phyloP scores from a whole-genome alignment of 2,329 filamentous ascomycete genomes.

The Xylariaceae sp. region DNA sequence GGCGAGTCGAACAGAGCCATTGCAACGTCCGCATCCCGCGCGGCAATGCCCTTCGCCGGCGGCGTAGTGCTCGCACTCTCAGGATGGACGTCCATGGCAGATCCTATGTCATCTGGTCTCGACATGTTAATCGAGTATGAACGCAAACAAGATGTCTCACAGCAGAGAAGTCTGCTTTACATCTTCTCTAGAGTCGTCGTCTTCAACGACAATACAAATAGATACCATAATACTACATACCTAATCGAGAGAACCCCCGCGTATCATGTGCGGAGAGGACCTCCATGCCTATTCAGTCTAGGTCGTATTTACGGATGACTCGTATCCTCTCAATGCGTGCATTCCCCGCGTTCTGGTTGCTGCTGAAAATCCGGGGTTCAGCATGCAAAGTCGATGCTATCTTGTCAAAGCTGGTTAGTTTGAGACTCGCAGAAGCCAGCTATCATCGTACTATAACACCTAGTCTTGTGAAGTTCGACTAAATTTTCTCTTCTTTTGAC shows the following conservation, averaged over 20 bases:
- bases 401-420: too few species aligned
- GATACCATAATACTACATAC: background rate
- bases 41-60: constrained; percentile 3
- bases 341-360: background rate
- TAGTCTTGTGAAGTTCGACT: too few species aligned
- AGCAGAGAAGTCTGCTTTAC: background rate
- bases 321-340: background rate
- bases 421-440: too few species aligned
- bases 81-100: constrained; percentile 7
- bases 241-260: background rate
- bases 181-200: background rate
- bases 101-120: constrained; percentile 13
- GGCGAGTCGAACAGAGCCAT: constrained; percentile 25
- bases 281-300: background rate
- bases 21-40: constrained; percentile 22
- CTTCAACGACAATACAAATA: background rate
- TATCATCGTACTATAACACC: too few species aligned
- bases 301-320: background rate
- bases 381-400: too few species aligned
- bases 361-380: background rate
- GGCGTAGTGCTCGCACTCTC: constrained; percentile 5
- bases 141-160: background rate
- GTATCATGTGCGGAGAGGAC: background rate
- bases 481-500: too few species aligned
- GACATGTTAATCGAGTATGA: background rate